Conservation (phyloP, 2,329 filamentous ascomycete species). For the Phialophora macrospora region DNA sequence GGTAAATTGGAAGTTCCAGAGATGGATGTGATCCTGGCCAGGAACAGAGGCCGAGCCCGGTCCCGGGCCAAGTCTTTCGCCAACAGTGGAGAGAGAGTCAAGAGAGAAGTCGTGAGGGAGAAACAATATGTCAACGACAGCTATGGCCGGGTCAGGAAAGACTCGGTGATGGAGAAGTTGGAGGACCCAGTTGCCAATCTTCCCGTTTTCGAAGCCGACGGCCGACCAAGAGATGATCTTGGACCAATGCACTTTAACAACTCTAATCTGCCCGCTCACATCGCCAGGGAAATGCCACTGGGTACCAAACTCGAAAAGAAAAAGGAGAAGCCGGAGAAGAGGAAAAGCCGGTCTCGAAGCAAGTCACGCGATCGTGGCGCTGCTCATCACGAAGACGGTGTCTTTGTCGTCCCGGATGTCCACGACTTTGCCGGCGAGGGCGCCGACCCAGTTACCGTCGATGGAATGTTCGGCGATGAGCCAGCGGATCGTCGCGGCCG, state of each 20-base stretch:
- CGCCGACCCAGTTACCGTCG: slow-evolving; percentile 22
- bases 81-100: slow-evolving; percentile 16
- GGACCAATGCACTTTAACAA: slow-evolving; percentile 34
- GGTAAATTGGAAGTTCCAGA: slow-evolving; percentile 28
- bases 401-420: slow-evolving; percentile 24
- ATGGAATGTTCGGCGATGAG: slow-evolving; percentile 19
- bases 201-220: slow-evolving; percentile 32
- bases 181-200: slow-evolving; percentile 35
- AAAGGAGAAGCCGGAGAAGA: slow-evolving; percentile 31
- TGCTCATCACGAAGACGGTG: slow-evolving; percentile 23
- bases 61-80: slow-evolving; percentile 23
- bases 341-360: slow-evolving; percentile 28
- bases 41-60: slow-evolving; percentile 16
- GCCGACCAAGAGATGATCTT: slow-evolving; percentile 32
- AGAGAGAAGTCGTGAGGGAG: slow-evolving; percentile 20
- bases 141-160: slow-evolving; percentile 28
- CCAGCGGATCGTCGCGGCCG: slow-evolving; percentile 26
- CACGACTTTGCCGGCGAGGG: slow-evolving; percentile 17
- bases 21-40: slow-evolving; percentile 36
- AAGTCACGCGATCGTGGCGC: slow-evolving; percentile 26
- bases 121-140: slow-evolving; percentile 25
- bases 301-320: slow-evolving; percentile 33
- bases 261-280: slow-evolving; percentile 36
- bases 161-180: slow-evolving; percentile 32
- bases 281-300: slow-evolving; percentile 35